phyloP scores from a whole-genome alignment of 345 rosid species.

The Pistacia integerrima region DNA sequence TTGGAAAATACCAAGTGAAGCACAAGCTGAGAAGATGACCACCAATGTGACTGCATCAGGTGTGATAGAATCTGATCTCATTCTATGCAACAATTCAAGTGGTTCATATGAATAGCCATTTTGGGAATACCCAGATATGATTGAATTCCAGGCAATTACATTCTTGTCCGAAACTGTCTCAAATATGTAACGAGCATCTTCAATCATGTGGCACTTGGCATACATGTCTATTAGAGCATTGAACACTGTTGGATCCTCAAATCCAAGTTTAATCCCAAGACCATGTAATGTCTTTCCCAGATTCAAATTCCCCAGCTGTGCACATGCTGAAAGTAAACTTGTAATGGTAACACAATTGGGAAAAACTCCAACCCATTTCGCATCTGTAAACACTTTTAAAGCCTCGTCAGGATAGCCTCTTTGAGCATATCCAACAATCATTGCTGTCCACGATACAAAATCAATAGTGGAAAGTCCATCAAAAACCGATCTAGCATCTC shows the following conservation, averaged over 20 bases:
- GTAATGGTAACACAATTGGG: slow-evolving; percentile 71
- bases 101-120: slow-evolving; percentile 60
- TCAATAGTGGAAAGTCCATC: slow-evolving; percentile 46
- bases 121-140: slow-evolving; percentile 79
- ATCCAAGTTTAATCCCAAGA: slow-evolving; percentile 55
- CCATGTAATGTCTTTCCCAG: slow-evolving; percentile 69
- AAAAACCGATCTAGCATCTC: slow-evolving; percentile 60
- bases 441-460: slow-evolving; percentile 80
- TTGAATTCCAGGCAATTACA: slow-evolving; percentile 79
- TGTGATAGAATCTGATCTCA: slow-evolving; percentile 48
- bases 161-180: slow-evolving; percentile 51
- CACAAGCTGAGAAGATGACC: slow-evolving; percentile 68
- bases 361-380: slow-evolving; percentile 48
- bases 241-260: slow-evolving; percentile 58
- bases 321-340: slow-evolving; percentile 70
- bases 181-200: slow-evolving; percentile 62
- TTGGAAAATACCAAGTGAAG: slow-evolving; percentile 52
- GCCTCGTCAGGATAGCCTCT: slow-evolving; percentile 54
- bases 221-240: slow-evolving; percentile 94
- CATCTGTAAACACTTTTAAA: slow-evolving; percentile 55
- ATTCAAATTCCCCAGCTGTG: slow-evolving; percentile 49
- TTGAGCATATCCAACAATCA: slow-evolving; percentile 87
- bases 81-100: slow-evolving; percentile 51
- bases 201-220: slow-evolving; percentile 61
- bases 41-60: slow-evolving; percentile 91